phyloP scores from a whole-genome alignment of 2,329 filamentous ascomycete genomes.

The Calonectria crousiana region DNA sequence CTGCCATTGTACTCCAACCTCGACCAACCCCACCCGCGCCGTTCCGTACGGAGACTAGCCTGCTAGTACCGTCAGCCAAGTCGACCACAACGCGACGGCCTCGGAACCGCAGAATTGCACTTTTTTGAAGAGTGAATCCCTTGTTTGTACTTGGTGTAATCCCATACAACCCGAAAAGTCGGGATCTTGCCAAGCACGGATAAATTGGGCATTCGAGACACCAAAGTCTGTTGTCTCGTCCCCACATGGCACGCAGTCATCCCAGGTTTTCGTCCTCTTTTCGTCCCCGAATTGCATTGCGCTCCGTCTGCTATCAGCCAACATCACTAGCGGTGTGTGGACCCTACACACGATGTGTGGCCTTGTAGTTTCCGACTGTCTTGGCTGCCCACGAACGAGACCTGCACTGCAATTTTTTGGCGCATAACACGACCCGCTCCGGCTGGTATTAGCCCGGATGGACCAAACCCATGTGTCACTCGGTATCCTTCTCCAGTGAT shows the following conservation, averaged over 20 bases:
- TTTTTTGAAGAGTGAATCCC: neutral
- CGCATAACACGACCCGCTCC: neutral
- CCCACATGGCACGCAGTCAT: neutral
- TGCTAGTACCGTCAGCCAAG: neutral
- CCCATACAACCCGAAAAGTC: neutral
- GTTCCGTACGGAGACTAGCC: slow-evolving; percentile 1
- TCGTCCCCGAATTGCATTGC: neutral
- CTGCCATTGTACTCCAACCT: neutral
- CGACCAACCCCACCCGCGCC: neutral
- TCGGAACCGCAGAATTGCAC: neutral
- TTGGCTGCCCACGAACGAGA: neutral
- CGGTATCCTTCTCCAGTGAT: neutral
- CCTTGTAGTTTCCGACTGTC: neutral
- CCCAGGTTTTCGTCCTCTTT: neutral
- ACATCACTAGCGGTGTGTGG: slow-evolving; percentile 1
- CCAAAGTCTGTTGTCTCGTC: neutral
- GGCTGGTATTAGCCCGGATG: neutral
- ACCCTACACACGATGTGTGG: slow-evolving; percentile 8
- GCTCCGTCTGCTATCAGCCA: neutral
- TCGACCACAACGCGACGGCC: neutral
- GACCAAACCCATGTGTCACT: neutral
- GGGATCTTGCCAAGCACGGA: neutral
- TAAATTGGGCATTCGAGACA: neutral
- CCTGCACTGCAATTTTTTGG: slow-evolving; percentile 8
- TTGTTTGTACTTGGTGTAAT: neutral